Percentiles rank a stretch among this genome's conserved stretches.
Conservation (phyloP, 2,329 filamentous ascomycete species). For the Westerdykella ornata region DNA sequence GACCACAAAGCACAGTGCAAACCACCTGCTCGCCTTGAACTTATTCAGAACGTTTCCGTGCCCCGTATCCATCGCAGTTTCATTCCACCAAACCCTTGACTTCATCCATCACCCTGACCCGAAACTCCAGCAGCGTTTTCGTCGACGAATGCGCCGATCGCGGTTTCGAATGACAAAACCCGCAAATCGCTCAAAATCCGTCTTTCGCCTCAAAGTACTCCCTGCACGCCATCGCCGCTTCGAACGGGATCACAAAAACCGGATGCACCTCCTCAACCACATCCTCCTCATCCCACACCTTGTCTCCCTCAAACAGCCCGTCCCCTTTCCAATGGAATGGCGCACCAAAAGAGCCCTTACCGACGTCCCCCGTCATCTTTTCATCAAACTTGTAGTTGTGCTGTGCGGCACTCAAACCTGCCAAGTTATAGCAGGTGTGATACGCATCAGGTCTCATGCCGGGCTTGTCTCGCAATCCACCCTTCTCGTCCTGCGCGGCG, state of each 20-base stretch:
- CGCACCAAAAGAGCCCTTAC: constrained; percentile 27
- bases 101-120: too few species aligned
- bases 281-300: constrained; percentile 64
- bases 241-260: constrained; percentile 74
- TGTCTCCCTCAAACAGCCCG: constrained; percentile 45
- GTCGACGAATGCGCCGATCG: too few species aligned
- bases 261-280: constrained; percentile 68
- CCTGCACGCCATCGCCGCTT: constrained; percentile 58
- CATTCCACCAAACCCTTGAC: too few species aligned
- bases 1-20: too few species aligned
- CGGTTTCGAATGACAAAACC: too few species aligned
- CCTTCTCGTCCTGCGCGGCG: constrained; percentile 74
- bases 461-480: constrained; percentile 89
- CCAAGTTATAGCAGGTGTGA: constrained; percentile 86
- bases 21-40: too few species aligned
- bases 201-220: constrained; percentile 57
- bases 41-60: too few species aligned
- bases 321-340: constrained; percentile 42
- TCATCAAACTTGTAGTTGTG: constrained; percentile 51
- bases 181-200: constrained; percentile 46
- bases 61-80: too few species aligned
- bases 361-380: constrained; percentile 26
- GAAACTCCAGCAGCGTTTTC: too few species aligned
- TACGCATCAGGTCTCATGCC: constrained; percentile 82
- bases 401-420: constrained; percentile 76